phyloP scores from a whole-genome alignment of 805 yeast species.

The Kuraishia molischiana region DNA sequence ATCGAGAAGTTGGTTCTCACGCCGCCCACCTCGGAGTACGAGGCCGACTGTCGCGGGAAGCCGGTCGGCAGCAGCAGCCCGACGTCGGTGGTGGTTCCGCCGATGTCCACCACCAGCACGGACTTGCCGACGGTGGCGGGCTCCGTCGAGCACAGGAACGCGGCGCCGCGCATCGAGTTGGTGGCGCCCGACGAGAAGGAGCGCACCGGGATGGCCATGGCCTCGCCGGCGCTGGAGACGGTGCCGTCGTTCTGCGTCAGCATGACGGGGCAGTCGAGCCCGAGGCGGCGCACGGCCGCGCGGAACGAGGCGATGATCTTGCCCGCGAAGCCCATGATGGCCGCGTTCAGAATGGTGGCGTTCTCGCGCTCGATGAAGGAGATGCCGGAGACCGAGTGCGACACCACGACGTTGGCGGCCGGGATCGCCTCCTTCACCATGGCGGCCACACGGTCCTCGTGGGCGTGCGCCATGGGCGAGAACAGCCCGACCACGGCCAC shows the following conservation, averaged over 20 bases:
- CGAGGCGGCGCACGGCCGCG: constrained; percentile 24
- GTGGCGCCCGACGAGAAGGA: constrained; percentile 42
- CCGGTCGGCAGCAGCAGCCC: constrained; percentile 34
- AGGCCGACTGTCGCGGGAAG: constrained; percentile 35
- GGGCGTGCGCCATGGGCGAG: constrained; percentile 26
- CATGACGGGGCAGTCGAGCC: constrained; percentile 27
- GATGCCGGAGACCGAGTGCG: constrained; percentile 31
- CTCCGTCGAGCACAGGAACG: constrained; percentile 23
- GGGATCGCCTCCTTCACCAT: constrained; percentile 26
- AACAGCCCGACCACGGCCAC: constrained; percentile 33
- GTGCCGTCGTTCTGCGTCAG: constrained; percentile 41
- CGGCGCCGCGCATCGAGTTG: constrained; percentile 37
- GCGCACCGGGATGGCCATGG: constrained; percentile 28
- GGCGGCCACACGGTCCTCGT: constrained; percentile 24
- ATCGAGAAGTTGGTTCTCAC: constrained; percentile 38
- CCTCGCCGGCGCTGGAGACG: constrained; percentile 28
- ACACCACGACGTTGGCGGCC: constrained; percentile 19
- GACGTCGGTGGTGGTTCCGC: constrained; percentile 44
- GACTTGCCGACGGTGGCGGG: constrained; percentile 9
- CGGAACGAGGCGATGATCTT: constrained; percentile 29
- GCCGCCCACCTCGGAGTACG: constrained; percentile 33
- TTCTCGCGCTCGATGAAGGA: constrained; percentile 38
- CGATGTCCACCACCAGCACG: constrained; percentile 35
- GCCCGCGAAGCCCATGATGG: constrained; percentile 31
- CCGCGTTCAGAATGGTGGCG: constrained; percentile 35